Evolutionary conservation across 495 filamentous ascomycete genomes (phyloP).

Genomic region (Penicillium mononematosum): DNA sequence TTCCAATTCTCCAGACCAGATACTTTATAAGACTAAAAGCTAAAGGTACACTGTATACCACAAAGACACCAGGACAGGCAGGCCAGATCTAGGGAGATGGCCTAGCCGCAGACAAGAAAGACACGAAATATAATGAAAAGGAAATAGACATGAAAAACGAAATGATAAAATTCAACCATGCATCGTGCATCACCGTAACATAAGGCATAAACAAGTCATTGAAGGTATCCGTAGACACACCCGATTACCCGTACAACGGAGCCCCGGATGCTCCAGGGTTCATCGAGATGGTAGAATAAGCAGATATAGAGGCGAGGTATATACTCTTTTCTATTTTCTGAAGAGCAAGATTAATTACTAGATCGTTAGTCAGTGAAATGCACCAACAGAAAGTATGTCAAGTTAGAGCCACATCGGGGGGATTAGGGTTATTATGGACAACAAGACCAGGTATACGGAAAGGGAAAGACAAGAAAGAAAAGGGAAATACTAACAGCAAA

Average conservation of each 20-base stretch:
- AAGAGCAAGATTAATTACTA: slow-evolving; percentile 29
- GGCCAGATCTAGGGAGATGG: slow-evolving; percentile 19
- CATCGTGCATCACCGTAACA: slow-evolving; percentile 22
- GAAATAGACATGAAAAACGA: slow-evolving; percentile 6
- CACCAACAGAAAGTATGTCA: slow-evolving; percentile 3
- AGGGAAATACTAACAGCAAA: slow-evolving; percentile 66
- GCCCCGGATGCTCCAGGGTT: not conserved
- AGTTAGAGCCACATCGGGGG: not conserved
- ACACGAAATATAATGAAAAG: not conserved
- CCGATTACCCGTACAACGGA: not conserved
- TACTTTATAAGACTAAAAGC: slow-evolving; percentile 14
- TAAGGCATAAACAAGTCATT: slow-evolving; percentile 11
- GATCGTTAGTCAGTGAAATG: slow-evolving; percentile 27
- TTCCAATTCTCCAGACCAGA: slow-evolving; percentile 20
- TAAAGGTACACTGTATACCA: slow-evolving; percentile 21
- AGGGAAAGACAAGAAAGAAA: slow-evolving; percentile 2
- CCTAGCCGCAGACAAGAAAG: slow-evolving; percentile 8
- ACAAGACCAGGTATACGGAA: slow-evolving; percentile 2
- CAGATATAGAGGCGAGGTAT: slow-evolving; percentile 9
- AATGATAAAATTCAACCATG: slow-evolving; percentile 10
- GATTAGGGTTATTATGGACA: not conserved
- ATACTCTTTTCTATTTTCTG: slow-evolving; percentile 22
- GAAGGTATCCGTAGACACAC: not conserved
- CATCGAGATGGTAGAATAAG: slow-evolving; percentile 6
- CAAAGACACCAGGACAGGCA: slow-evolving; percentile 16